Percentiles rank a stretch among this genome's conserved stretches.
These are phyloP conservation scores for Stenocarpella maydis DNA, from an alignment of 2,329 filamentous ascomycete species.

Conservation along the genomic window DNA sequence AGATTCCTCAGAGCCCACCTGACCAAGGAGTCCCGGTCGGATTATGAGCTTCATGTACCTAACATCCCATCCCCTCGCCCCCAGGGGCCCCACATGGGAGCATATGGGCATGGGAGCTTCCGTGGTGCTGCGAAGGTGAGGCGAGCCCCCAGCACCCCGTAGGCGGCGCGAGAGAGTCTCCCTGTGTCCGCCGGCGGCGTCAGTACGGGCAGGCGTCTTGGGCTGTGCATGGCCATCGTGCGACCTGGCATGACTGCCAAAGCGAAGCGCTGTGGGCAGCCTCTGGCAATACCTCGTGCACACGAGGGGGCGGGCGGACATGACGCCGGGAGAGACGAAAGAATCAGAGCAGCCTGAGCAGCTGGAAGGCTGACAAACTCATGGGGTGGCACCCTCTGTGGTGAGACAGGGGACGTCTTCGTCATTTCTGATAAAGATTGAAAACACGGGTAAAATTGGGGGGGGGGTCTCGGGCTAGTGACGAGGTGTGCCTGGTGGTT, in stretches of 20 bases:
- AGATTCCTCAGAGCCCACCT: background rate
- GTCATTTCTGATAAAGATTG: constrained; percentile 16
- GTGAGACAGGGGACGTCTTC: constrained; percentile 6
- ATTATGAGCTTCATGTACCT: background rate
- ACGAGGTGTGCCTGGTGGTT: constrained; percentile 23
- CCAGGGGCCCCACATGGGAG: background rate
- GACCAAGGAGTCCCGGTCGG: background rate
- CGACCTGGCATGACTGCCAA: background rate
- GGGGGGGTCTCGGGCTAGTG: constrained; percentile 9
- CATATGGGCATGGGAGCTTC: constrained; percentile 11
- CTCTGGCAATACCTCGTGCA: background rate
- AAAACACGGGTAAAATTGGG: constrained; percentile 21
- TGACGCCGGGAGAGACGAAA: constrained; percentile 5
- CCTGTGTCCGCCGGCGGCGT: background rate
- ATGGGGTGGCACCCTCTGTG: constrained; percentile 3
- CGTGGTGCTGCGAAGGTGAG: constrained; percentile 10
- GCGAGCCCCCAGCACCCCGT: constrained; percentile 29
- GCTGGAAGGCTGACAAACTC: constrained; percentile 19
- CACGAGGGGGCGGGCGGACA: background rate
- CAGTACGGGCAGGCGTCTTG: background rate
- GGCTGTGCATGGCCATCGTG: background rate
- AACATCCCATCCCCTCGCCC: background rate
- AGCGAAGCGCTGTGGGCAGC: background rate
- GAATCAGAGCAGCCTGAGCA: too few species aligned
- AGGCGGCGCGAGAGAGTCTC: constrained; percentile 23